Percentiles rank a stretch among this genome's conserved stretches.
phyloP scores from a whole-genome alignment of 2,329 filamentous ascomycete species.

The Aspergillus sp. region DNA sequence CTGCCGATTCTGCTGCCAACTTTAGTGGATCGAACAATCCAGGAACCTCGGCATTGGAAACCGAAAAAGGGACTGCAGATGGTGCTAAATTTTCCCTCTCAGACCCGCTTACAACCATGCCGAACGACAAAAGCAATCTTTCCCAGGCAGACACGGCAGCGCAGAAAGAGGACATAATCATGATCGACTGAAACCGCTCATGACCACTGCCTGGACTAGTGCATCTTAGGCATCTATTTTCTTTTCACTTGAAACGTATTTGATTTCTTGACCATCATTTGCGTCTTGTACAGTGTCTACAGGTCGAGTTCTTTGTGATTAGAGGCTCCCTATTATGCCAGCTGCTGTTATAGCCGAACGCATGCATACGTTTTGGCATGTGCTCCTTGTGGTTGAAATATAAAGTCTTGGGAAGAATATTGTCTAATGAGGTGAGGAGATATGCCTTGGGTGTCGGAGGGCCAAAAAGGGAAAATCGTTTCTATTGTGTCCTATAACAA shows the following conservation, averaged over 20 bases:
- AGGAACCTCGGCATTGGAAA: not conserved
- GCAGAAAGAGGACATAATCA: slow-evolving; percentile 37
- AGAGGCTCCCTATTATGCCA: not conserved
- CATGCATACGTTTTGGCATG: not conserved
- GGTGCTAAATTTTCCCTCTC: not conserved
- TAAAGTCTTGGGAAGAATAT: not conserved
- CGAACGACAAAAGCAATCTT: slow-evolving; percentile 6
- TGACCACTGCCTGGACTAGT: not conserved
- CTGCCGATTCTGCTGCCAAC: not conserved
- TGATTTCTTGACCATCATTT: not conserved
- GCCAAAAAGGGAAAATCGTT: not conserved
- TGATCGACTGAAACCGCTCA: slow-evolving; percentile 34
- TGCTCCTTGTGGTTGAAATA: not conserved
- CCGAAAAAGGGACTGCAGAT: not conserved
- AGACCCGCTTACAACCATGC: not conserved
- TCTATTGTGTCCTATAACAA: not conserved
- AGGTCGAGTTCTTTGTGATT: not conserved
- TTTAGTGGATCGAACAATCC: not conserved
- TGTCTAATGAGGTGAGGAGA: not conserved
- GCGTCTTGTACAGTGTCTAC: not conserved
- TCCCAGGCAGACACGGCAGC: not conserved
- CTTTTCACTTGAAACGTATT: not conserved
- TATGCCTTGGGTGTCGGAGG: not conserved
- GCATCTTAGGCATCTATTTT: not conserved
- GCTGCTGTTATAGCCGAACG: not conserved